Conservation (phyloP, 805 yeast species). For the Yamadazyma philogaea region DNA sequence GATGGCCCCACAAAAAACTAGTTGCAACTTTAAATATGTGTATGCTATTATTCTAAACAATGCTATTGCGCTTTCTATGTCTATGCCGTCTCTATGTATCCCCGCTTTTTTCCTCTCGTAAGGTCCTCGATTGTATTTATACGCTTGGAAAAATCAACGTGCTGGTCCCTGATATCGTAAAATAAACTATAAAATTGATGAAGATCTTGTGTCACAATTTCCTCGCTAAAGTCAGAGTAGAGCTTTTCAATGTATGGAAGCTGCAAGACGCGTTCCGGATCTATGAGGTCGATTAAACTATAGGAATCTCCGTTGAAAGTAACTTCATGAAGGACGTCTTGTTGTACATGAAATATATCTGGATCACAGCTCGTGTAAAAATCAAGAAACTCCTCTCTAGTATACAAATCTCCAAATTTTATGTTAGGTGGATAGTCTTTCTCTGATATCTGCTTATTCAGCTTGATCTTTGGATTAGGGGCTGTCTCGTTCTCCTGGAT, state of each 20-base stretch:
- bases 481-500: slow-evolving; percentile 82
- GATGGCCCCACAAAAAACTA: background rate
- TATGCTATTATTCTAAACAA: background rate
- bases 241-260: slow-evolving; percentile 14
- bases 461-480: slow-evolving; percentile 75
- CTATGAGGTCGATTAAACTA: slow-evolving; percentile 16
- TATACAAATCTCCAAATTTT: slow-evolving; percentile 53
- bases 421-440: slow-evolving; percentile 57
- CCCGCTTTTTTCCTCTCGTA: slow-evolving; percentile 4
- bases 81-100: background rate
- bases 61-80: background rate
- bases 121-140: slow-evolving; percentile 14
- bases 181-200: slow-evolving; percentile 23
- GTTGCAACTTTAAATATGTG: background rate
- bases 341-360: slow-evolving; percentile 19
- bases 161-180: slow-evolving; percentile 22
- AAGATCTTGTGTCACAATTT: slow-evolving; percentile 19
- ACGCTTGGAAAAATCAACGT: slow-evolving; percentile 20
- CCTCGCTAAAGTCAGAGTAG: background rate
- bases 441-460: slow-evolving; percentile 56
- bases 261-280: slow-evolving; percentile 8
- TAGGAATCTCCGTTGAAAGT: slow-evolving; percentile 27
- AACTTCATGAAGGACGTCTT: slow-evolving; percentile 19
- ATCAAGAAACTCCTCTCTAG: slow-evolving; percentile 46
- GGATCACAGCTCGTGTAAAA: slow-evolving; percentile 38